Percentiles rank a stretch among this genome's conserved stretches.
These are phyloP conservation scores for Phaseolus lunatus DNA, from an alignment of 306 rosid species.

Conservation along the genomic window DNA sequence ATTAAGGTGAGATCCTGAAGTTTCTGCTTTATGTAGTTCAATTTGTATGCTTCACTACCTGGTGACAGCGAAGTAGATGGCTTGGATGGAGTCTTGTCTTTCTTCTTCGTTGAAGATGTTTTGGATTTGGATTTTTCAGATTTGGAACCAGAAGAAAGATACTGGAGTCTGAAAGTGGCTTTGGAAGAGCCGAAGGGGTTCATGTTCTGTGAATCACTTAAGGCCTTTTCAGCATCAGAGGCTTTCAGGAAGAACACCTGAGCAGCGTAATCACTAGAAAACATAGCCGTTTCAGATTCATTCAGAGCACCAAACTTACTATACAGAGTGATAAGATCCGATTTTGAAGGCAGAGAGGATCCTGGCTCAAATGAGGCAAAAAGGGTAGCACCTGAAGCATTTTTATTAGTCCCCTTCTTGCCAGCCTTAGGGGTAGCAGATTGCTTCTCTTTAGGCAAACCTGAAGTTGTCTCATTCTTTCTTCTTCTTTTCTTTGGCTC, in stretches of 20 bases:
- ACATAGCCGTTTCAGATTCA: slow-evolving; percentile 59
- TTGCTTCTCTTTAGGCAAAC: slow-evolving; percentile 36
- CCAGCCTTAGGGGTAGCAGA: slow-evolving; percentile 40
- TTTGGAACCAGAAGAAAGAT: slow-evolving; percentile 44
- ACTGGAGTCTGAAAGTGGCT: slow-evolving; percentile 53
- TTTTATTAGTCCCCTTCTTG: slow-evolving; percentile 39
- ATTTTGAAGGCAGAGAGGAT: slow-evolving; percentile 65
- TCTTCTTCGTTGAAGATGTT: slow-evolving; percentile 42
- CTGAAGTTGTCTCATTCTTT: slow-evolving; percentile 37
- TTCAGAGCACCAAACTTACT: slow-evolving; percentile 63
- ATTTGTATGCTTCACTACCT: slow-evolving; percentile 47
- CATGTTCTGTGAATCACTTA: slow-evolving; percentile 51
- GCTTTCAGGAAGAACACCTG: slow-evolving; percentile 55
- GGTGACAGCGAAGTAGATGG: slow-evolving; percentile 41
- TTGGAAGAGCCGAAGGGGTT: slow-evolving; percentile 62
- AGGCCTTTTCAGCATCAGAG: slow-evolving; percentile 71
- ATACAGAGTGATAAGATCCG: slow-evolving; percentile 59
- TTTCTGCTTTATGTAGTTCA: slow-evolving; percentile 54
- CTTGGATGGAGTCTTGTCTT: slow-evolving; percentile 42
- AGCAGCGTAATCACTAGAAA: slow-evolving; percentile 54
- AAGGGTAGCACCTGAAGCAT: slow-evolving; percentile 52
- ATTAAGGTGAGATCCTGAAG: slow-evolving; percentile 61
- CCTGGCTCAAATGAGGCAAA: slow-evolving; percentile 62
- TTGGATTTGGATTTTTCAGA: slow-evolving; percentile 43
- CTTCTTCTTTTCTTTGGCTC: slow-evolving; percentile 42